phyloP scores from a whole-genome alignment of 345 rosid genomes.

The Barbarea vulgaris region DNA sequence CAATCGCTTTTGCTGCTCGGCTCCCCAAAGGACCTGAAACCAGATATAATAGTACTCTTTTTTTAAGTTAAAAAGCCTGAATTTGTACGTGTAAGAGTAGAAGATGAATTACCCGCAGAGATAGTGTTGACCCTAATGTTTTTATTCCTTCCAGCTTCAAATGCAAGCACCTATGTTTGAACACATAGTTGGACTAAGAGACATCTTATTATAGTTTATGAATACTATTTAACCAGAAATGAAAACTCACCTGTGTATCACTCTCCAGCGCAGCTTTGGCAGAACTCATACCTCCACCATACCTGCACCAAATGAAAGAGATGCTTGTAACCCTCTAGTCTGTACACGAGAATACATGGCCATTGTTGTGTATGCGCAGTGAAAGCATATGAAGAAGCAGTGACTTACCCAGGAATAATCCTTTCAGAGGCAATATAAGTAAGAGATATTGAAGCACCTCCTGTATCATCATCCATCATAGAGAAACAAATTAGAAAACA shows the following conservation, averaged over 20 bases:
- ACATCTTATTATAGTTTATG: not conserved
- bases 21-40: conserved; percentile 76
- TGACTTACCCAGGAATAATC: conserved; percentile 84
- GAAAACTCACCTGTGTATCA: conserved; percentile 68
- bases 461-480: conserved; percentile 45
- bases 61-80: not conserved
- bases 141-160: conserved; percentile 88
- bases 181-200: conserved; percentile 1
- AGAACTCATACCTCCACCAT: conserved; percentile 99
- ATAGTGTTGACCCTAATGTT: conserved; percentile 85
- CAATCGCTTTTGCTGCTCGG: conserved; percentile 90
- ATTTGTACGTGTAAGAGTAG: not conserved
- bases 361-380: not conserved
- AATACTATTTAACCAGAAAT: not conserved
- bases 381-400: not conserved
- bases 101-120: conserved; percentile 66
- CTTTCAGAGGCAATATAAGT: conserved; percentile 95
- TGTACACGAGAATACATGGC: not conserved
- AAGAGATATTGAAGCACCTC: conserved; percentile 92
- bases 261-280: conserved; percentile 99
- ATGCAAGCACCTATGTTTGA: conserved; percentile 69
- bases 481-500: conserved; percentile 3
- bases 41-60: not conserved
- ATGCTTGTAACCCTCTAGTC: not conserved
- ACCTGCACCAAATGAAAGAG: conserved; percentile 48